These are phyloP conservation scores for Chlorella vulgaris DNA, from an alignment of 139 green algal species.

Conservation along the genomic window DNA sequence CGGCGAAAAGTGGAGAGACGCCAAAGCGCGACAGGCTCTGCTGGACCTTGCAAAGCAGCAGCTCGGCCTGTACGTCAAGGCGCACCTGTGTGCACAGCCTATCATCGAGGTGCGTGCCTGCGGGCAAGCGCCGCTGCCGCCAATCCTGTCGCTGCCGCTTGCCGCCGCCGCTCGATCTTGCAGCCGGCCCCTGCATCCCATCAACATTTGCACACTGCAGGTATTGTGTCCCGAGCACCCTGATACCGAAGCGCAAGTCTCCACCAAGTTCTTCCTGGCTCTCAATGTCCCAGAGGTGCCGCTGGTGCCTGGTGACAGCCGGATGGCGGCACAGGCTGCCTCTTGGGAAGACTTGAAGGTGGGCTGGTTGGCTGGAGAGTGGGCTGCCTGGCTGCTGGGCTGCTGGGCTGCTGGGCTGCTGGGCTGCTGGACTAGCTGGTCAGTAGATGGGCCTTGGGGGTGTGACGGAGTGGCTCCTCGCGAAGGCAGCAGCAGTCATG, in stretches of 20 bases:
- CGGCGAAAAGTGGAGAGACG: too few species aligned
- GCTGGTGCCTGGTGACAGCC: background rate
- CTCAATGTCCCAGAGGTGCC: constrained; percentile 7
- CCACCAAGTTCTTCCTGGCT: constrained; percentile 29
- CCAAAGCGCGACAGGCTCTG: background rate
- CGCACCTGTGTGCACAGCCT: background rate
- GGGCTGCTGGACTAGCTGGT: too few species aligned
- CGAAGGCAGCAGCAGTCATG: too few species aligned
- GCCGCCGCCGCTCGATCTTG: too few species aligned
- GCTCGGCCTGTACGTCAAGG: background rate
- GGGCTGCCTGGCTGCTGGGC: too few species aligned
- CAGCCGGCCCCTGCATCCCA: background rate
- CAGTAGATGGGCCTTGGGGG: too few species aligned
- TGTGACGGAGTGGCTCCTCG: too few species aligned
- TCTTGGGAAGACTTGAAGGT: constrained; percentile 2
- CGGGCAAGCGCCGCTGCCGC: background rate
- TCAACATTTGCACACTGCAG: background rate
- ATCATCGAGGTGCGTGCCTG: background rate
- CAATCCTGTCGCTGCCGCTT: background rate
- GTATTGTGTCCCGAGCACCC: background rate
- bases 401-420: too few species aligned
- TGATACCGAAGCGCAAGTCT: background rate
- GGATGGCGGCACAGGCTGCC: background rate
- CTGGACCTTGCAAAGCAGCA: background rate
- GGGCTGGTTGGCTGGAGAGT: background rate